Evolutionary conservation across 768 basidiomycete species (phyloP), one percentile per base, ranked within the genome.

Genomic region (Russula dissimulans): DNA sequence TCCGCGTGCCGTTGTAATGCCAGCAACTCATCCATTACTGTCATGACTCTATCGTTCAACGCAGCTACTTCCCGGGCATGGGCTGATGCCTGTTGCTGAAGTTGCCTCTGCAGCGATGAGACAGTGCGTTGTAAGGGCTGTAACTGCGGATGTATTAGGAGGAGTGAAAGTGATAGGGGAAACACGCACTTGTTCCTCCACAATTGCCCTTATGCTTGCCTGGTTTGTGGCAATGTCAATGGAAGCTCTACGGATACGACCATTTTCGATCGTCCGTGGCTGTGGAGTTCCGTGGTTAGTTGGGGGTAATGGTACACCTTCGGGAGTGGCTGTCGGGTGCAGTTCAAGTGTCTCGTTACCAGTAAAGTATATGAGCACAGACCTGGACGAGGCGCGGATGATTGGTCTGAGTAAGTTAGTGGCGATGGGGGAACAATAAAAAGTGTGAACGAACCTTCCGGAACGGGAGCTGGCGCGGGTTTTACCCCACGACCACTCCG

Each of bases 381-480:
- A 61, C 60, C 60, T 61, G 38, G 34, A 22, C 34, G 26, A 12
- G 18, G 38, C 52, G 29, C 29, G 22, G 29, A 43, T 45, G 12
- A 51, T 31, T 22, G 22, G 26, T 45, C 56, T n/a, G 51, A 29
- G 36, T 59, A 56, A 38, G 48, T 10, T 17, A 17, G 29, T 29
- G 18, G 42, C 9, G 14, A 38, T 15, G n/a, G 46, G n/a, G 18
- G 22, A n/a, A 52, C 10, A 36, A 52, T 26, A 26, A 26, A 56
- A 56, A 8, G 26, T 18, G 15, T 39, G 26, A 46, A 61, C 67
- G 56, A 47, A 66, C 68, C 71, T 66, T 80, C 81, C 53, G 69
- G 70, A 29, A 89, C 88, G 5, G 81, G 80, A 18, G 77, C 77
- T 70, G 87, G 81, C 3, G 69, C 69, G 2, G 78, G 78, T 60